Evolutionary conservation across 2,329 filamentous ascomycete genomes (phyloP).

Genomic region (Penicillium sp.): DNA sequence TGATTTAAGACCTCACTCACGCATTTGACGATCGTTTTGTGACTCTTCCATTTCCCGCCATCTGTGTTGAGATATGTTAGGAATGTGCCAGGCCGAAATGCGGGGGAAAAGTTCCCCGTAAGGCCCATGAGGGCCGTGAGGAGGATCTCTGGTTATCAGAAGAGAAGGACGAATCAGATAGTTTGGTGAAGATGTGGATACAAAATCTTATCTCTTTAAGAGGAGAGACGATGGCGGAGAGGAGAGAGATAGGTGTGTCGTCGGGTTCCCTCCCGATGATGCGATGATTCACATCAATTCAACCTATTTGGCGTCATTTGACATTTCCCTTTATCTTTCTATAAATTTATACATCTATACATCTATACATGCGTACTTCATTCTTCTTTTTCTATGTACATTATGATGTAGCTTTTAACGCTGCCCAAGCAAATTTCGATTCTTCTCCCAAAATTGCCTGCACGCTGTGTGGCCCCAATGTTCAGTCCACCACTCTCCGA

Average conservation of each 20-base stretch:
- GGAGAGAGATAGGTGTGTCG: neutral
- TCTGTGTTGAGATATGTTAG: slow-evolving; percentile 6
- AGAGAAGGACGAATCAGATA: neutral
- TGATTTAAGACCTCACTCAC: slow-evolving; percentile 21
- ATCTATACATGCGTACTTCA: neutral
- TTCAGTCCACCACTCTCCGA: slow-evolving; percentile 95
- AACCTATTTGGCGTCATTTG: neutral
- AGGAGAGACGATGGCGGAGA: neutral
- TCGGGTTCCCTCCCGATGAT: slow-evolving; percentile 6
- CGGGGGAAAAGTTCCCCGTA: neutral
- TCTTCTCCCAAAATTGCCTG: slow-evolving; percentile 78
- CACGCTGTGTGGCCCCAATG: slow-evolving; percentile 81
- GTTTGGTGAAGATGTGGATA: neutral
- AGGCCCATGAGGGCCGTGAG: neutral
- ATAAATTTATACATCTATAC: neutral
- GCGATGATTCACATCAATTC: neutral
- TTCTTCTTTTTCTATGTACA: neutral
- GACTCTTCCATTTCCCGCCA: slow-evolving; percentile 24
- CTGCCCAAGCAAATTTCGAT: slow-evolving; percentile 68
- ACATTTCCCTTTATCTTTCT: neutral
- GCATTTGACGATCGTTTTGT: slow-evolving; percentile 36
- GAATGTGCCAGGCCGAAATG: neutral
- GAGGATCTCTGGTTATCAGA: neutral
- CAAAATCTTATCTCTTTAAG: neutral
- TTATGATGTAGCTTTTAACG: slow-evolving; percentile 46